phyloP scores from a whole-genome alignment of 1,139 yeast species.

The Hyphopichia buzzinii region DNA sequence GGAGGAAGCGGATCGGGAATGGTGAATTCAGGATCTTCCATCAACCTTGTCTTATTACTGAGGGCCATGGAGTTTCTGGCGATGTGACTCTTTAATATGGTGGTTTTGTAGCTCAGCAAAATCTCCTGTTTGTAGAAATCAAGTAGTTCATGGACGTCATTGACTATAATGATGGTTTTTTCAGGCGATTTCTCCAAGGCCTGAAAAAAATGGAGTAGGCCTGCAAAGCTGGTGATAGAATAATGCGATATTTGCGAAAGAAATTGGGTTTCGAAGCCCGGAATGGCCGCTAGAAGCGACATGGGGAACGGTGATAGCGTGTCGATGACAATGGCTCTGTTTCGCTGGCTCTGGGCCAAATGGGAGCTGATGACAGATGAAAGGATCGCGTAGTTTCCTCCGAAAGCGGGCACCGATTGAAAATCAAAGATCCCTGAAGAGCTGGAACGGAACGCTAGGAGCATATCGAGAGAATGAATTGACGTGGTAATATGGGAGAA shows the following conservation, averaged over 20 bases:
- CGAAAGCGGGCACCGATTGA: constrained; percentile 36
- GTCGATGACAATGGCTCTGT: constrained; percentile 27
- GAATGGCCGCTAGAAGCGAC: constrained; percentile 17
- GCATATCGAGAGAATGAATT: constrained; percentile 25
- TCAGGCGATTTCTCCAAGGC: neutral
- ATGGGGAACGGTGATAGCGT: constrained; percentile 31
- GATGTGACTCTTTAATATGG: constrained; percentile 32
- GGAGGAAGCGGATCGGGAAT: constrained; percentile 29
- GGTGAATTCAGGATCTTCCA: constrained; percentile 18
- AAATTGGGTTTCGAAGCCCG: constrained; percentile 20
- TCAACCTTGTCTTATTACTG: constrained; percentile 17
- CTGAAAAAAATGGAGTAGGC: constrained; percentile 9
- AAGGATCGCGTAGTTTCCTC: constrained; percentile 21
- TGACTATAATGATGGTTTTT: constrained; percentile 22
- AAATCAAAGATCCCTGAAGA: constrained; percentile 32
- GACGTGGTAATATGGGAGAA: constrained; percentile 22
- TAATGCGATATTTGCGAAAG: constrained; percentile 13
- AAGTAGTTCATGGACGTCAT: constrained; percentile 35
- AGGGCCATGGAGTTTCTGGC: constrained; percentile 23
- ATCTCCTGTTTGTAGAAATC: constrained; percentile 38
- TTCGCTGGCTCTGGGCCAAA: constrained; percentile 12
- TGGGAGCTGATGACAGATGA: constrained; percentile 29
- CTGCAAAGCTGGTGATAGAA: constrained; percentile 27
- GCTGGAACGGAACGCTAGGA: constrained; percentile 12
- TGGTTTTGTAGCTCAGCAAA: constrained; percentile 34